These are phyloP conservation scores for Myrmaecium sp. DNA, from an alignment of 2,329 filamentous ascomycete genomes.

Conservation along the genomic window DNA sequence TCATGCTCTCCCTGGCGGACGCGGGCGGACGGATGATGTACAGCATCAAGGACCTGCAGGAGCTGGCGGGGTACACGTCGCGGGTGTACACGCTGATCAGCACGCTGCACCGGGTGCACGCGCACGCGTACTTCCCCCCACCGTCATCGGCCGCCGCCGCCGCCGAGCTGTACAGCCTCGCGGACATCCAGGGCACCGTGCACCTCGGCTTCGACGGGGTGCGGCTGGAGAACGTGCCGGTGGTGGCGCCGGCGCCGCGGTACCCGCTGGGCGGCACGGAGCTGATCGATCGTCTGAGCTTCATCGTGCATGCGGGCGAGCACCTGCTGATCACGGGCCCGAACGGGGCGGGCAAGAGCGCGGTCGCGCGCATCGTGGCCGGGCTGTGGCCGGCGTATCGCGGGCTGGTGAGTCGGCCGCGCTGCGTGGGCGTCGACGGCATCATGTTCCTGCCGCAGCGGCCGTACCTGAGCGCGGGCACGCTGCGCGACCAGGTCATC, in stretches of 20 bases:
- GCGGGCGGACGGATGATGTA: conserved; percentile 99
- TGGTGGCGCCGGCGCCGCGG: conserved; percentile 75
- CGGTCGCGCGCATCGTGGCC: conserved; percentile 72
- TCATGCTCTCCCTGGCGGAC: conserved; percentile 94
- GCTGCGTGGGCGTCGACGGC: conserved; percentile 64
- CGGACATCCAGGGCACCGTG: conserved; percentile 82
- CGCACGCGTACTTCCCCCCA: conserved; percentile 64
- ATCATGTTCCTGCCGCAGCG: conserved; percentile 98
- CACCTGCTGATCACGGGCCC: conserved; percentile 88
- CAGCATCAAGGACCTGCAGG: conserved; percentile 92
- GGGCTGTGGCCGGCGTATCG: conserved; percentile 95
- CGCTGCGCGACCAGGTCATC: conserved; percentile 89
- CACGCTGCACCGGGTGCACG: conserved; percentile 83
- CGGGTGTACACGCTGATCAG: conserved; percentile 92
- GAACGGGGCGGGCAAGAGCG: conserved; percentile 86
- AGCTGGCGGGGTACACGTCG: conserved; percentile 89
- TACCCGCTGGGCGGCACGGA: conserved; percentile 87
- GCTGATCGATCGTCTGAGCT: conserved; percentile 70
- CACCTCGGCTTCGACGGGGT: conserved; percentile 94
- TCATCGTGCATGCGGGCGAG: conserved; percentile 79
- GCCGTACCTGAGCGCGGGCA: conserved; percentile 82
- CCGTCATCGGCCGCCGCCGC: conserved; percentile 46
- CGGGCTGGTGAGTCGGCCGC: conserved; percentile 75
- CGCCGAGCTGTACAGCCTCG: conserved; percentile 71
- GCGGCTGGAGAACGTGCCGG: conserved; percentile 77